Conservation (phyloP, 1,284 basidiomycete genomes). For the Malassezia vespertilionis region DNA sequence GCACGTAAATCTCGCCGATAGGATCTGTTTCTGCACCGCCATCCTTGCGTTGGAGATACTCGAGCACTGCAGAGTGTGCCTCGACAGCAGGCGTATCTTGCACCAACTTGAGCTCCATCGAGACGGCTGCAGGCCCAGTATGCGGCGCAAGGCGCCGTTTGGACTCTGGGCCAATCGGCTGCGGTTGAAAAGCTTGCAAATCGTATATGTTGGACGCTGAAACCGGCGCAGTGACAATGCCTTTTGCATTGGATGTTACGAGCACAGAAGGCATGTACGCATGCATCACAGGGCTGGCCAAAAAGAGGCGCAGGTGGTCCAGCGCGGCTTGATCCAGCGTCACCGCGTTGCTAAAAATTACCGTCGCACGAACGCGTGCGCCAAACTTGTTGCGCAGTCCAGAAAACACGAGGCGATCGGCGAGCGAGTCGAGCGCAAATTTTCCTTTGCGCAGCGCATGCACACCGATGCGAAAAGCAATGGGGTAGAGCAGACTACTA, state of each 20-base stretch:
- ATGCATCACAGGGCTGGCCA: slow-evolving; percentile 39
- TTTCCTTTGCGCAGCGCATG: slow-evolving; percentile 31
- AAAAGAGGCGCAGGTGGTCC: slow-evolving; percentile 33
- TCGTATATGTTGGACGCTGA: slow-evolving; percentile 35
- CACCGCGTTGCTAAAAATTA: slow-evolving; percentile 21
- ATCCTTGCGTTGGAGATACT: slow-evolving; percentile 17
- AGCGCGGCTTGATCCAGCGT: slow-evolving; percentile 29
- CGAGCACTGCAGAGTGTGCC: slow-evolving; percentile 17
- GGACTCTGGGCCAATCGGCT: slow-evolving; percentile 16
- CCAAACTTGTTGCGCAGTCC: slow-evolving; percentile 19
- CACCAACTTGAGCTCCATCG: slow-evolving; percentile 39
- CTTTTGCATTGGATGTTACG: neutral
- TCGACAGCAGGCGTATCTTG: slow-evolving; percentile 17
- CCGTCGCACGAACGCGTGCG: slow-evolving; percentile 17
- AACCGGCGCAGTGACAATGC: slow-evolving; percentile 23
- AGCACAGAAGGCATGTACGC: slow-evolving; percentile 23
- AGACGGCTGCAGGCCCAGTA: slow-evolving; percentile 39
- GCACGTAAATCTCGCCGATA: slow-evolving; percentile 30
- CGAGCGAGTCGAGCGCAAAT: slow-evolving; percentile 17
- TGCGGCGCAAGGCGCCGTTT: slow-evolving; percentile 26
- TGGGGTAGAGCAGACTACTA: slow-evolving; percentile 14
- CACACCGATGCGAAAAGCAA: slow-evolving; percentile 20
- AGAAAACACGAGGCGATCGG: slow-evolving; percentile 24
- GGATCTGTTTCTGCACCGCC: slow-evolving; percentile 20
- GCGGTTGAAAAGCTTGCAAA: slow-evolving; percentile 38